Conservation (phyloP, 164 flowering plant genomes). For the Cinnamomum micranthum region DNA sequence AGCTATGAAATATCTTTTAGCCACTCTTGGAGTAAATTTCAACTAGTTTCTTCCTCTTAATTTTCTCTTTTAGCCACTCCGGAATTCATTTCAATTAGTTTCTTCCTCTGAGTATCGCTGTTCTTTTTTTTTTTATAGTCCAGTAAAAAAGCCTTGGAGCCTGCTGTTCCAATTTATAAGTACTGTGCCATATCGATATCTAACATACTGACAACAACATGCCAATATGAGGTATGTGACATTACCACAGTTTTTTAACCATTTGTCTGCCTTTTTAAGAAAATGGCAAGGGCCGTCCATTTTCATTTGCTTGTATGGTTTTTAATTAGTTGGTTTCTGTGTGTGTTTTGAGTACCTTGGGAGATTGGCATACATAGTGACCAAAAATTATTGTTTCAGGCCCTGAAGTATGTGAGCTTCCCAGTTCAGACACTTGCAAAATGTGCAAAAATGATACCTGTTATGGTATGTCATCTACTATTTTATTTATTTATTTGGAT, state of each 20-base stretch:
- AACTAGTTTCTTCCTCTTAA: not conserved
- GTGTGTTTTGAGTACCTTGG: not conserved
- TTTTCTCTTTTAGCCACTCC: not conserved
- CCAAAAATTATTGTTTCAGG: constrained; percentile 46
- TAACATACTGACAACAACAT: constrained; percentile 91
- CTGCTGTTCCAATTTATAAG: constrained; percentile 91
- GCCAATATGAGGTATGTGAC: constrained; percentile 86
- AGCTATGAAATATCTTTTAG: constrained; percentile 7
- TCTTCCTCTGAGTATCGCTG: constrained; percentile 1
- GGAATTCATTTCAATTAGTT: constrained; percentile 4
- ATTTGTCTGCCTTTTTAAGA: not conserved
- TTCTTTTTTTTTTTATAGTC: constrained; percentile 40
- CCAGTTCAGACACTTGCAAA: constrained; percentile 98
- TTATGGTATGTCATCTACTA: constrained; percentile 59
- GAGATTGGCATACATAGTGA: not conserved
- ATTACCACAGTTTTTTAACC: not conserved
- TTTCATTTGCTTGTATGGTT: not conserved
- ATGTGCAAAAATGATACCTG: constrained; percentile 99
- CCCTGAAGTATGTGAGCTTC: constrained; percentile 97
- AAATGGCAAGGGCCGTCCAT: not conserved
- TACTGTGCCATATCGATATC: constrained; percentile 81
- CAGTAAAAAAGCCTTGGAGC: constrained; percentile 75
- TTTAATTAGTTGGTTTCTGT: not conserved
- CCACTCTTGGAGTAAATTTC: not conserved
- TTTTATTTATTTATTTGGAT: not conserved